These are phyloP conservation scores for Phytophthora syringae DNA, from an alignment of 352 stramenopile genomes.

Conservation along the genomic window DNA sequence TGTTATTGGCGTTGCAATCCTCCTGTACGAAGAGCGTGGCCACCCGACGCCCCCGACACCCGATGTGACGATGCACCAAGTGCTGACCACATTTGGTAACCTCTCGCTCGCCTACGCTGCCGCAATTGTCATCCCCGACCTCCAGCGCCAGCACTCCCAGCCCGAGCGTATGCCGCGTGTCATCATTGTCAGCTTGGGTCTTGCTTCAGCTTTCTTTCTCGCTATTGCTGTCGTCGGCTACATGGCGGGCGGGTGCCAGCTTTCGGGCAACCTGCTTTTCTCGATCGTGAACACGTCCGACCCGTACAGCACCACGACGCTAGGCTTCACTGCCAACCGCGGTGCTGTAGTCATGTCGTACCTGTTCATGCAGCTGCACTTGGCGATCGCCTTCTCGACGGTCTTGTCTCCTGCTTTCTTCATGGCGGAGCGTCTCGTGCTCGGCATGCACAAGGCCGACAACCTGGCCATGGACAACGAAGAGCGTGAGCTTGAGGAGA, in stretches of 20 bases:
- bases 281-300: slow-evolving; percentile 26
- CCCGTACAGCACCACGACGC: slow-evolving; percentile 20
- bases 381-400: slow-evolving; percentile 32
- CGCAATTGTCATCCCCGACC: slow-evolving; percentile 31
- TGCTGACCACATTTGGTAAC: slow-evolving; percentile 38
- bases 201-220: slow-evolving; percentile 29
- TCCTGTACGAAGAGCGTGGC: slow-evolving; percentile 22
- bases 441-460: slow-evolving; percentile 33
- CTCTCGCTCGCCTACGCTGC: slow-evolving; percentile 37
- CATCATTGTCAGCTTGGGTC: slow-evolving; percentile 29
- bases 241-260: slow-evolving; percentile 25
- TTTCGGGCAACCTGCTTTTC: slow-evolving; percentile 39
- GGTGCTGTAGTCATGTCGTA: slow-evolving; percentile 31
- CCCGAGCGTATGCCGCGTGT: slow-evolving; percentile 38
- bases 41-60: slow-evolving; percentile 28
- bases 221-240: slow-evolving; percentile 25
- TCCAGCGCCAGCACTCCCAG: slow-evolving; percentile 35
- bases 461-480: background rate
- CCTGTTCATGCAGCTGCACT: slow-evolving; percentile 40
- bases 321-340: slow-evolving; percentile 26
- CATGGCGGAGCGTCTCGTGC: too few relatives aligned
- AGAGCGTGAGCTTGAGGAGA: slow-evolving; percentile 24
- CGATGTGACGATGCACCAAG: slow-evolving; percentile 25
- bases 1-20: slow-evolving; percentile 29
- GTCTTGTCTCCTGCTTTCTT: slow-evolving; percentile 38